Evolutionary conservation across 345 rosid genomes (phyloP).

Genomic region (Bruguiera parviflora): DNA sequence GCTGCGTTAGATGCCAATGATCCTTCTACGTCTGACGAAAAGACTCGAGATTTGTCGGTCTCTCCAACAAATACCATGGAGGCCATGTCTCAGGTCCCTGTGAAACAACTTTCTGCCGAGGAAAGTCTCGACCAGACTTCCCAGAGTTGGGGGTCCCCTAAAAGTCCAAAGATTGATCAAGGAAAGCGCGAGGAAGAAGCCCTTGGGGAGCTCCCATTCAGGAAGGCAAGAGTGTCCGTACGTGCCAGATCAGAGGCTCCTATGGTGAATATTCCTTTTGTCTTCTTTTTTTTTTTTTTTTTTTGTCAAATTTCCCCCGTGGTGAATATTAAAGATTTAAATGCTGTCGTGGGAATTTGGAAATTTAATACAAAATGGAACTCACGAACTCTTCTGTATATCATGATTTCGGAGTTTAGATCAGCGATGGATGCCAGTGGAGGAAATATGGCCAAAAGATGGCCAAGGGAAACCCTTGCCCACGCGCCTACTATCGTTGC

Average conservation of each 20-base stretch:
- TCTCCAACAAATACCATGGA: slow-evolving; percentile 35
- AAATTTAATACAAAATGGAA: too few species aligned
- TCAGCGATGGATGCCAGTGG: slow-evolving; percentile 93
- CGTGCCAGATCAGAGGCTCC: slow-evolving; percentile 58
- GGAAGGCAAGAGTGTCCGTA: slow-evolving; percentile 57
- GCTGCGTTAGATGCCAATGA: slow-evolving; percentile 34
- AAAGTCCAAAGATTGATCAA: slow-evolving; percentile 45
- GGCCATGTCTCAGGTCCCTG: slow-evolving; percentile 27
- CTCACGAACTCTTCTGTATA: too few species aligned
- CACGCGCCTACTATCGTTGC: slow-evolving; percentile 95
- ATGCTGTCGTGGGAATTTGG: background rate
- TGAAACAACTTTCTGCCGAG: slow-evolving; percentile 24
- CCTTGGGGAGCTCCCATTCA: slow-evolving; percentile 42
- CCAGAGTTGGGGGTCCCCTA: slow-evolving; percentile 46
- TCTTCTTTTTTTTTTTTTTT: background rate
- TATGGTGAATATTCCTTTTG: slow-evolving; percentile 23
- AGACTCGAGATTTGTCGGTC: slow-evolving; percentile 26
- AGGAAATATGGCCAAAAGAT: slow-evolving; percentile 93
- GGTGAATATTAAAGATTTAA: background rate
- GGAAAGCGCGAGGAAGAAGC: slow-evolving; percentile 39
- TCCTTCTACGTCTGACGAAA: slow-evolving; percentile 31
- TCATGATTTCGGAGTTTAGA: slow-evolving; percentile 33
- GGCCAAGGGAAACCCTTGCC: slow-evolving; percentile 88
- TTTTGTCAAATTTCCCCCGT: background rate
- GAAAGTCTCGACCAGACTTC: slow-evolving; percentile 40